Evolutionary conservation across 2,329 filamentous ascomycete genomes (phyloP).

Genomic region (Arthrobotrys sphaeroides): DNA sequence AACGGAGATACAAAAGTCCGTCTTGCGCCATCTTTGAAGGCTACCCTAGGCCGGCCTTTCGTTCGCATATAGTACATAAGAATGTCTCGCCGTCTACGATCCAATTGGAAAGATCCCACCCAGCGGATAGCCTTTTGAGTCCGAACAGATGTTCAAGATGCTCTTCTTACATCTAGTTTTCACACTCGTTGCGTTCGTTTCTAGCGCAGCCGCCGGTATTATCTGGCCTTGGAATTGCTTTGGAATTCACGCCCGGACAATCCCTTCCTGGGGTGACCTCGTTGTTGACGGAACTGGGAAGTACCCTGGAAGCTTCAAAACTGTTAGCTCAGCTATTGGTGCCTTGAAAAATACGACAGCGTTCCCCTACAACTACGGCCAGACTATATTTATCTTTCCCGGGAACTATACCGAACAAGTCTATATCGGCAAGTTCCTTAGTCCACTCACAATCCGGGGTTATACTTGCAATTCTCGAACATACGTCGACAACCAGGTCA

Average conservation of each 20-base stretch:
- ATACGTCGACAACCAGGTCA: constrained; percentile 70
- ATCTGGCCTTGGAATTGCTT: constrained; percentile 37
- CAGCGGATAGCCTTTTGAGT: no score
- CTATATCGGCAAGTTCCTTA: constrained; percentile 64
- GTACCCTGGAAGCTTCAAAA: constrained; percentile 27
- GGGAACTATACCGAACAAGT: constrained; percentile 72
- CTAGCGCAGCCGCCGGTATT: constrained; percentile 7
- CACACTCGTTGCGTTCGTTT: neutral
- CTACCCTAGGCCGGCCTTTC: neutral
- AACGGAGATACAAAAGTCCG: constrained; percentile 44
- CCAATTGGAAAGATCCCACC: neutral
- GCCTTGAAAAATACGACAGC: constrained; percentile 40
- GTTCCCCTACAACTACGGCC: constrained; percentile 8
- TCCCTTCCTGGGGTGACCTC: constrained; percentile 28
- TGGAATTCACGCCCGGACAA: constrained; percentile 7
- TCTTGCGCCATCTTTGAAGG: neutral
- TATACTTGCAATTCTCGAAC: constrained; percentile 67
- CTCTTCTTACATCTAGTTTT: neutral
- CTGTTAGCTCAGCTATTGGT: constrained; percentile 21
- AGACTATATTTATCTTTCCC: constrained; percentile 69
- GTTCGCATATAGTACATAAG: neutral
- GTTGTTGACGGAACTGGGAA: constrained; percentile 30
- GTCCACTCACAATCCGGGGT: constrained; percentile 68
- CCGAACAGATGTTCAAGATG: neutral
- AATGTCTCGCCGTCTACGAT: neutral